Evolutionary conservation across 1,284 basidiomycete species (phyloP).

Genomic region (Blastosporella zonata): DNA sequence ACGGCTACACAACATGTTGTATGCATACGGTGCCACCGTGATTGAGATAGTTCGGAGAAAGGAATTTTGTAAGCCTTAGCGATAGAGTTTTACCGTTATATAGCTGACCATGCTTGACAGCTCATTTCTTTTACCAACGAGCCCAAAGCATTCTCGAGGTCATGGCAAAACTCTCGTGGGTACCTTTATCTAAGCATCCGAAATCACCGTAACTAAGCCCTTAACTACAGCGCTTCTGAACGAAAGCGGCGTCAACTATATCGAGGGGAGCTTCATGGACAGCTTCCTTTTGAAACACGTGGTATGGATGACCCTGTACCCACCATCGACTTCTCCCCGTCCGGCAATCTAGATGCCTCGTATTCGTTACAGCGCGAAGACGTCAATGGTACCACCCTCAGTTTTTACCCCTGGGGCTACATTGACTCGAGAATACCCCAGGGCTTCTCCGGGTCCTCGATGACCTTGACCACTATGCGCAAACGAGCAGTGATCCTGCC

Average conservation of each 20-base stretch:
- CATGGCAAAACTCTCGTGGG: constrained; percentile 79
- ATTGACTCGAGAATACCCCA: constrained; percentile 27
- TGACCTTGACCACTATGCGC: constrained; percentile 60
- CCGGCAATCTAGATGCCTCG: constrained; percentile 46
- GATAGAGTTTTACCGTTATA: not conserved
- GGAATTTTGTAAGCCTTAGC: constrained; percentile 67
- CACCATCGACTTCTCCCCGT: constrained; percentile 72
- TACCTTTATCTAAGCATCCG: constrained; percentile 12
- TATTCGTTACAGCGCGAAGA: constrained; percentile 72
- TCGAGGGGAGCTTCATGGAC: constrained; percentile 73
- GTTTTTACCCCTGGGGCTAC: constrained; percentile 1
- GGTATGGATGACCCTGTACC: constrained; percentile 78
- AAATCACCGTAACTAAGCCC: constrained; percentile 5
- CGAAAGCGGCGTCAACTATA: constrained; percentile 76
- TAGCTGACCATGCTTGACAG: constrained; percentile 33
- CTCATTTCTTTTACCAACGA: constrained; percentile 74
- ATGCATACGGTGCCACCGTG: constrained; percentile 90
- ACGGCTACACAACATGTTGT: constrained; percentile 85
- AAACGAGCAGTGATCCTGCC: constrained; percentile 39
- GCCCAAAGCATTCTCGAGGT: constrained; percentile 77
- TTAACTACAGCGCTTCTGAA: constrained; percentile 61
- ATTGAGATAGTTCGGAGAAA: constrained; percentile 88
- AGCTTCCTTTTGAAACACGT: constrained; percentile 74
- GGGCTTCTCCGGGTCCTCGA: constrained; percentile 62
- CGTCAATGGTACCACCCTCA: constrained; percentile 53